Evolutionary conservation across 2,329 filamentous ascomycete genomes (phyloP).

Genomic region (Neonectria coccinea): DNA sequence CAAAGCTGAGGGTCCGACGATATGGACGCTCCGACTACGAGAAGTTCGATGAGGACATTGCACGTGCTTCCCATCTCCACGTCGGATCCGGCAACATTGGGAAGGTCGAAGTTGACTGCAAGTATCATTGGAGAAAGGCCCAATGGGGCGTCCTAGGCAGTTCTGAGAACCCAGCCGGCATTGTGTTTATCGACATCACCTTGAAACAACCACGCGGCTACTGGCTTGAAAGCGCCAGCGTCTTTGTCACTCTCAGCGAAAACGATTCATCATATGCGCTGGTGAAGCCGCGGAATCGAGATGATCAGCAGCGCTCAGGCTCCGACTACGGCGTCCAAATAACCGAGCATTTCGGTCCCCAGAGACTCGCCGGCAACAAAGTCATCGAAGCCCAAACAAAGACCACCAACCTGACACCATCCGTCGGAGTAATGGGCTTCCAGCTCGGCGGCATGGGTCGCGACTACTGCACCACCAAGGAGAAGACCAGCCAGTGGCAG

Average conservation of each 20-base stretch:
- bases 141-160: constrained; percentile 35
- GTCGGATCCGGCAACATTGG: constrained; percentile 31
- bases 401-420: constrained; percentile 9
- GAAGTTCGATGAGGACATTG: constrained; percentile 28
- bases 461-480: constrained; percentile 17
- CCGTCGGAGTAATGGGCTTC: constrained; percentile 3
- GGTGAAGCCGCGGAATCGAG: background rate
- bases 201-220: constrained; percentile 35
- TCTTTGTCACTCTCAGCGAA: constrained; percentile 33
- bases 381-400: constrained; percentile 2
- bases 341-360: constrained; percentile 21
- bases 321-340: constrained; percentile 20
- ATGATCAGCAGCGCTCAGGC: background rate
- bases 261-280: constrained; percentile 19
- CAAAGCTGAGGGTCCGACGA: constrained; percentile 21
- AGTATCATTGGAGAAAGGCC: constrained; percentile 32
- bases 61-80: constrained; percentile 28
- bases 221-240: constrained; percentile 31
- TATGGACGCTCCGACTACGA: constrained; percentile 37
- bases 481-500: constrained; percentile 9
- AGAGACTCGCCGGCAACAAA: constrained; percentile 5
- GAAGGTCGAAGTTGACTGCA: constrained; percentile 38
- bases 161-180: constrained; percentile 27
- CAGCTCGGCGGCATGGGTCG: constrained; percentile 20
- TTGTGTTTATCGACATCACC: constrained; percentile 37